These are phyloP conservation scores for Pythium aphanidermatum DNA, from an alignment of 352 stramenopile genomes.

Conservation along the genomic window DNA sequence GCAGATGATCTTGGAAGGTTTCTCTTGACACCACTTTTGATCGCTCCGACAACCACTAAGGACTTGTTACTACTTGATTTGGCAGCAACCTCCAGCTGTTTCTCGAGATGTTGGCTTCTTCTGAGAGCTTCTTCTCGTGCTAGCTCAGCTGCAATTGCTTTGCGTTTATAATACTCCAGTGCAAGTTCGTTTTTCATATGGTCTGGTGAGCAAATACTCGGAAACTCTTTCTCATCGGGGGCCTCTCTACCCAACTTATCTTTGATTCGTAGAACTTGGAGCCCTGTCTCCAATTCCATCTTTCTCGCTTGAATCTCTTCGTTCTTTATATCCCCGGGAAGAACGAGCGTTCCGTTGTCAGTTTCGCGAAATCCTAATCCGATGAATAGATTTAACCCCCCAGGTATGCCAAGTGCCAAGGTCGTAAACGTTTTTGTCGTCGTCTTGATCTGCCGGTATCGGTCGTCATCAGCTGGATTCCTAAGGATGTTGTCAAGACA, in stretches of 20 bases:
- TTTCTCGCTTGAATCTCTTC: slow-evolving; percentile 26
- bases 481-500: slow-evolving; percentile 49
- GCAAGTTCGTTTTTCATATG: not conserved
- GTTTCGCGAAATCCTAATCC: slow-evolving; percentile 54
- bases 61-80: no score
- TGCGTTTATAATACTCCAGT: slow-evolving; percentile 24
- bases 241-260: slow-evolving; percentile 3
- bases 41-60: no score
- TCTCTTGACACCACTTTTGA: not conserved
- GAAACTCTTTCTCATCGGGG: not conserved
- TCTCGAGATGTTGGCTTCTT: slow-evolving; percentile 18
- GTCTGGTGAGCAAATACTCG: not conserved
- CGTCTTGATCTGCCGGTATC: slow-evolving; percentile 48
- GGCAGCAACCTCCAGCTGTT: slow-evolving; percentile 21
- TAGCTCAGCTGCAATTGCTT: slow-evolving; percentile 20
- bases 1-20: not conserved
- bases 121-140: slow-evolving; percentile 22
- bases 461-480: slow-evolving; percentile 29
- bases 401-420: slow-evolving; percentile 24
- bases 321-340: slow-evolving; percentile 23
- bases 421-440: slow-evolving; percentile 42
- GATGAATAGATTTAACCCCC: slow-evolving; percentile 36
- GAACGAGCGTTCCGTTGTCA: slow-evolving; percentile 24
- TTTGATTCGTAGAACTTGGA: slow-evolving; percentile 3
- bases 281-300: slow-evolving; percentile 43